Evolutionary conservation across 306 rosid genomes (phyloP).

Genomic region (Ceratonia siliqua): DNA sequence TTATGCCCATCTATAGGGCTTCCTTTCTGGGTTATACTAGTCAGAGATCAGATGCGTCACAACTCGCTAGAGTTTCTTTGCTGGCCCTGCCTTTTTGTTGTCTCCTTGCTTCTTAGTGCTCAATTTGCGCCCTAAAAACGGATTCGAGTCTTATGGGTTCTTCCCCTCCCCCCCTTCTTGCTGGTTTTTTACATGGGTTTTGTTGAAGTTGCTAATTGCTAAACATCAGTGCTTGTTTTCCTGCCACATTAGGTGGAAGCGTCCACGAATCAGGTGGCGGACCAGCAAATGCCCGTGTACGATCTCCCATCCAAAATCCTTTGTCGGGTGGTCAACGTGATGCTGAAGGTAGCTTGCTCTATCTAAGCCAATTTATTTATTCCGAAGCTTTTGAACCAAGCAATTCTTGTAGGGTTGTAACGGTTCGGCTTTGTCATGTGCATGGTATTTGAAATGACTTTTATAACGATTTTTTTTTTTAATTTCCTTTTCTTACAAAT

Average conservation of each 20-base stretch:
- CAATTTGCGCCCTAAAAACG: background rate
- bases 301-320: constrained; percentile 77
- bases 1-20: background rate
- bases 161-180: background rate
- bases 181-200: background rate
- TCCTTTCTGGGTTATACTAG: background rate
- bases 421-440: background rate
- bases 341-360: constrained; percentile 60
- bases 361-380: constrained; percentile 6
- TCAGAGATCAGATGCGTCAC: constrained; percentile 2
- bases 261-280: constrained; percentile 87
- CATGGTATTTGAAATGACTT: background rate
- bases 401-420: constrained; percentile 2
- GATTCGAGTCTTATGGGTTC: background rate
- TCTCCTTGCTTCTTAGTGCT: too few species aligned
- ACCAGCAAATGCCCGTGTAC: constrained; percentile 83
- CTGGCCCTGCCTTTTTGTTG: background rate
- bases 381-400: constrained; percentile 29
- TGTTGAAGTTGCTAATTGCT: background rate
- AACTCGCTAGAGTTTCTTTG: background rate
- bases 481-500: background rate
- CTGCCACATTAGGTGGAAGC: constrained; percentile 72
- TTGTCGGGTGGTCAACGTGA: constrained; percentile 79
- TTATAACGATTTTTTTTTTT: background rate
- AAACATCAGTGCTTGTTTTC: background rate